Evolutionary conservation across 805 yeast genomes (phyloP).

Genomic region (Hanseniaspora meyeri): DNA sequence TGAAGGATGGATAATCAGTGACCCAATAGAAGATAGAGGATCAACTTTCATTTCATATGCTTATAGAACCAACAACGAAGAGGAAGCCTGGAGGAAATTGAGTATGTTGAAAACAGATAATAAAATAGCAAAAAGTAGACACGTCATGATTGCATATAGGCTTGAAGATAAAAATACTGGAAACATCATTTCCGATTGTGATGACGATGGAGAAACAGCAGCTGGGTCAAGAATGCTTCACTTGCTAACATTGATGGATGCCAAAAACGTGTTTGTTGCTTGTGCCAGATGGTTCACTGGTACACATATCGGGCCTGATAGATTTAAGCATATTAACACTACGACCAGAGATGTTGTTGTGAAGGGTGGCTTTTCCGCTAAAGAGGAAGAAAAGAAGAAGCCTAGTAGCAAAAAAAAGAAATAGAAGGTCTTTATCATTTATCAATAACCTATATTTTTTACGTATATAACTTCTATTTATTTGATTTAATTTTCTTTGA

Average conservation of each 20-base stretch:
- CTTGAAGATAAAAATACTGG: conserved; percentile 39
- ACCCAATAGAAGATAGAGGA: conserved; percentile 68
- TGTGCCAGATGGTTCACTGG: conserved; percentile 95
- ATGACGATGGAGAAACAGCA: conserved; percentile 95
- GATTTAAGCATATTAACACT: conserved; percentile 85
- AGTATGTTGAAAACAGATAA: conserved; percentile 47
- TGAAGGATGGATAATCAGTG: conserved; percentile 67
- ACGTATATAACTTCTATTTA: not conserved
- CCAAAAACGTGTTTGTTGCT: conserved; percentile 66
- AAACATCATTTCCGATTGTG: conserved; percentile 65
- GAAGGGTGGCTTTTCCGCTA: conserved; percentile 37
- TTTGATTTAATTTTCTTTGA: not conserved
- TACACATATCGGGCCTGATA: conserved; percentile 76
- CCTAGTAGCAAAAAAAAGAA: not conserved
- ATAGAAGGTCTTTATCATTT: not conserved
- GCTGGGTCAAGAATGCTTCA: conserved; percentile 84
- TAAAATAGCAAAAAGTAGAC: conserved; percentile 55
- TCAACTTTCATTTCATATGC: conserved; percentile 78
- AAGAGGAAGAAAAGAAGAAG: not conserved
- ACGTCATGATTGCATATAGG: conserved; percentile 82
- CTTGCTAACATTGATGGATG: conserved; percentile 64
- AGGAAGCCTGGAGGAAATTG: conserved; percentile 49
- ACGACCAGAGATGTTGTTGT: conserved; percentile 76
- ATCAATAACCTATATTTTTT: not conserved
- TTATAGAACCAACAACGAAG: conserved; percentile 45